Evolutionary conservation across 163 green algal species (phyloP), one percentile per base, ranked within the genome.

Genomic region (Scenedesmus sp.): DNA sequence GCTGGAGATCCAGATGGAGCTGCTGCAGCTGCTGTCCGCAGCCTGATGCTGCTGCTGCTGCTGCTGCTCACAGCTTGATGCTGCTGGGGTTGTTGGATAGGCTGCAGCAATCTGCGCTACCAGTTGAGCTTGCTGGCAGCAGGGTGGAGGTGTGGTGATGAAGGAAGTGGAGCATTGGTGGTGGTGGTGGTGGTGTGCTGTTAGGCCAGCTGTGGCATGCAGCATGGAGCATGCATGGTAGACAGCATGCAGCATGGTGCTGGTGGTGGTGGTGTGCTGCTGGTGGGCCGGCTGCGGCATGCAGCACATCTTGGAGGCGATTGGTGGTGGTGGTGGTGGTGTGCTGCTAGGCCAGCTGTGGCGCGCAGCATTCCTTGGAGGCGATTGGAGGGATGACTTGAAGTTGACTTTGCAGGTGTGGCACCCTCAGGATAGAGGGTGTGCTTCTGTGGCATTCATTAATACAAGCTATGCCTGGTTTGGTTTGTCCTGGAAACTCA

Each of bases 1-100:
- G 86, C 67, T 84, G 67, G 54, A 90, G 86, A 90, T 90, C 46
- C 86, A 90, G 54, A 70, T 67, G 62, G 86, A 90, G 67, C 67
- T 90, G 52, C 86, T 90, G 86, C 26, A 79, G n/a, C 77, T 90
- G 66, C 86, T 90, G 86, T 18, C 83, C 54, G 57, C 54, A 52
- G 54, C 82, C 10, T 87, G 20, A 87, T n/a, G n/a, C n/a, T 46
- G 66, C 66, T 70, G 8, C 9, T 76, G 66, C 66, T 34, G 66
- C 70, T 79, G 70, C 23, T 46, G 18, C 6, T 3, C 52, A 23
- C 66, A 34, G 15, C 9, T 46, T 46, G 34, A 46, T 0, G 34
- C 34, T 46, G 34, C 34, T 46, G 34, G 34, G 34, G 34, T 0
- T 46, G 34, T 46, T 46, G 34, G 34, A 46, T 46, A 46, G 34